phyloP scores from a whole-genome alignment of 768 basidiomycete species.

The Erythrobasidium yunnanense region DNA sequence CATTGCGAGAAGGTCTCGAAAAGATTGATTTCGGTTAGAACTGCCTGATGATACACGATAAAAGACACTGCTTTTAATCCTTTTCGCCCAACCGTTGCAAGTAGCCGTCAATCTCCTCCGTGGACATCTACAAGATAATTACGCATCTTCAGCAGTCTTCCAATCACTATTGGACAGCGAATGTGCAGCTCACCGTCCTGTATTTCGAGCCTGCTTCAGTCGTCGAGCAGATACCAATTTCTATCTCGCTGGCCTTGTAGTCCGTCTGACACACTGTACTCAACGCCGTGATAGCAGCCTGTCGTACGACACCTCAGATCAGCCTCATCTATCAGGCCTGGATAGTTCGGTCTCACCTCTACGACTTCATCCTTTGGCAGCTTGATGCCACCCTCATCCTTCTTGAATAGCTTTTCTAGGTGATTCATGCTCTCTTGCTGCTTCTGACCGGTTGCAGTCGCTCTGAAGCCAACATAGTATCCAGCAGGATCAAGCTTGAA shows the following conservation, averaged over 20 bases:
- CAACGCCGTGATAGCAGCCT: constrained; percentile 33
- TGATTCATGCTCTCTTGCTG: constrained; percentile 98
- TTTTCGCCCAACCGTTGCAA: constrained; percentile 44
- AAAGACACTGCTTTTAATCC: constrained; percentile 38
- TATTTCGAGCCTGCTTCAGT: constrained; percentile 62
- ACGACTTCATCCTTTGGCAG: constrained; percentile 59
- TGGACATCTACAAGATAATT: constrained; percentile 40
- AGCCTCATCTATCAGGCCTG: too few species aligned
- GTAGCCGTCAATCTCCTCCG: constrained; percentile 44
- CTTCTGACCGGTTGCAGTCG: constrained; percentile 88
- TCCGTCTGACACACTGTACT: constrained; percentile 73
- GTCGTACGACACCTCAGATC: too few species aligned
- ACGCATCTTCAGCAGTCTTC: not conserved
- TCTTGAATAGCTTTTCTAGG: constrained; percentile 98
- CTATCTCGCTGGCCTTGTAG: constrained; percentile 89
- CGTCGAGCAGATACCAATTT: constrained; percentile 81
- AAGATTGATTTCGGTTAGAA: not conserved
- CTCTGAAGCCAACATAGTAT: constrained; percentile 96
- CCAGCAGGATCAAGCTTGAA: constrained; percentile 99
- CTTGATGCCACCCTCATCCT: constrained; percentile 73
- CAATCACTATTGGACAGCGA: not conserved
- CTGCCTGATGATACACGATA: not conserved
- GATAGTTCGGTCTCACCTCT: too few species aligned
- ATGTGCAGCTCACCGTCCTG: constrained; percentile 35
- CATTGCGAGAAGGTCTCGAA: not conserved